Percentiles rank a stretch among this genome's conserved stretches.
Evolutionary conservation across 495 filamentous ascomycete genomes (phyloP).

Genomic region (Aspergillus heteromorphus): DNA sequence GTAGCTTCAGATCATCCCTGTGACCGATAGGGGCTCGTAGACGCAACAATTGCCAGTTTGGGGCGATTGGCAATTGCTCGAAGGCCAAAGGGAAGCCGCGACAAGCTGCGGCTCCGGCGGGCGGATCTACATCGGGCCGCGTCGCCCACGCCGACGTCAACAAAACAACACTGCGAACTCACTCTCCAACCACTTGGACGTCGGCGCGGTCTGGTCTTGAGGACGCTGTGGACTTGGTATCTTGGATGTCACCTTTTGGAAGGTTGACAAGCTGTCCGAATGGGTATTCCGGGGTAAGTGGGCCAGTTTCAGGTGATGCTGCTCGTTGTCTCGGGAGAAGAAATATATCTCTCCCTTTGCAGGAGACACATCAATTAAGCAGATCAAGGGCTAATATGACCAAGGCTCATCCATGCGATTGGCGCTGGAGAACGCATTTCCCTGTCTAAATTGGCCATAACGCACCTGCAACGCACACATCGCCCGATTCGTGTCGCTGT

Average conservation of each 20-base stretch:
- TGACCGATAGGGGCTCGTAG: background rate
- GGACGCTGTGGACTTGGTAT: background rate
- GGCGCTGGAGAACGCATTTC: slow-evolving; percentile 75
- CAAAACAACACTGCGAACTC: slow-evolving; percentile 17
- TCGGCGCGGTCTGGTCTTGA: background rate
- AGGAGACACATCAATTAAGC: background rate
- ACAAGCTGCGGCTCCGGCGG: background rate
- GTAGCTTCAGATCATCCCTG: background rate
- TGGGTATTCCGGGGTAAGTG: slow-evolving; percentile 47
- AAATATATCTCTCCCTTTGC: slow-evolving; percentile 13
- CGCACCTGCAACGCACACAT: slow-evolving; percentile 62
- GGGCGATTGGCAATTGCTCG: background rate
- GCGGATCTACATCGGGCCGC: slow-evolving; percentile 45
- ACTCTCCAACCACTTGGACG: background rate
- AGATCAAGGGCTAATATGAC: slow-evolving; percentile 8
- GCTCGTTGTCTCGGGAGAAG: background rate
- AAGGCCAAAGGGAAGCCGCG: background rate
- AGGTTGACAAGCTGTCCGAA: slow-evolving; percentile 9
- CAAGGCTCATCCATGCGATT: slow-evolving; percentile 83
- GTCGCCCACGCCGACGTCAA: slow-evolving; percentile 28
- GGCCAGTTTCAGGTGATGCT: background rate
- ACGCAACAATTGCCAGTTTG: background rate
- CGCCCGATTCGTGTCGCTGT: slow-evolving; percentile 83
- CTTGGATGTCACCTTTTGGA: background rate
- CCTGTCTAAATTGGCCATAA: slow-evolving; percentile 74